Evolutionary conservation across 73 alveolate genomes (phyloP).

Genomic region (Paramecium octaurelia): DNA sequence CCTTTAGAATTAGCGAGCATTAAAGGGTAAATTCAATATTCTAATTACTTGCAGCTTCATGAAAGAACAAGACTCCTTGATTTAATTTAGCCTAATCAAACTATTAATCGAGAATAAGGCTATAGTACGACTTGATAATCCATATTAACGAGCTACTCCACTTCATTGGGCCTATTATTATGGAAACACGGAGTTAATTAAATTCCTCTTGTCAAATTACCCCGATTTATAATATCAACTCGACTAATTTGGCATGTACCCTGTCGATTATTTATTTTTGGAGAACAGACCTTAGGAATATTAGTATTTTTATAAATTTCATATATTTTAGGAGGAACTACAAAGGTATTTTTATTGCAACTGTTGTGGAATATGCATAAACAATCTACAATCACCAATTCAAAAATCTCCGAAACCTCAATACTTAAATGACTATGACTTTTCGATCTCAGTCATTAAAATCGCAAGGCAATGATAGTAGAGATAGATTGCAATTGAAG

Average conservation of each 20-base stretch:
- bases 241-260: background rate
- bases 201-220: background rate
- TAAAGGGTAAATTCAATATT: background rate
- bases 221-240: background rate
- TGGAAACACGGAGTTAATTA: slow-evolving; percentile 3
- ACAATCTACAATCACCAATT: background rate
- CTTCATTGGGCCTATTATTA: slow-evolving; percentile 44
- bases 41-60: background rate
- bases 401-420: background rate
- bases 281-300: slow-evolving; percentile 31
- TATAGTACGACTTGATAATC: background rate
- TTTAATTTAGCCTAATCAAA: background rate
- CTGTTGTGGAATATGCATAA: background rate
- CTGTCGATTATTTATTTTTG: slow-evolving; percentile 10
- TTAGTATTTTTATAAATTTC: background rate
- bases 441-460: background rate
- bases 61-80: background rate
- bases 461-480: background rate
- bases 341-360: background rate
- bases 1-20: slow-evolving; percentile 3
- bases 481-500: background rate
- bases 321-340: background rate
- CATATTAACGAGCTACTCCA: background rate
- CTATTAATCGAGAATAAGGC: background rate
- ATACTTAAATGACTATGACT: background rate